These are phyloP conservation scores for Pseudogymnoascus sp. DNA, from an alignment of 2,329 filamentous ascomycete species.

Conservation along the genomic window DNA sequence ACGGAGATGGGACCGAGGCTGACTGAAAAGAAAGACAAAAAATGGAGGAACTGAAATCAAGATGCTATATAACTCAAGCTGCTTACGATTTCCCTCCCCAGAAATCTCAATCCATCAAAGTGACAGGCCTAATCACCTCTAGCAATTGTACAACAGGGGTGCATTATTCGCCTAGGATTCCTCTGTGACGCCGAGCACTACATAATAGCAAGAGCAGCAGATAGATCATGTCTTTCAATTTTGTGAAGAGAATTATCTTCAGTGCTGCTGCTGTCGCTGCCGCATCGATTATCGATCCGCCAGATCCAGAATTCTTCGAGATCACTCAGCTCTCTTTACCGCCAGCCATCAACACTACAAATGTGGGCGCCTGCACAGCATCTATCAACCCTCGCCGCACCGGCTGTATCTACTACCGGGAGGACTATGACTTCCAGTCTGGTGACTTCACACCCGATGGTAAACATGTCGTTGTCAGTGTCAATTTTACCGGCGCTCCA, in stretches of 20 bases:
- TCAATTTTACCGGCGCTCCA: conserved; percentile 37
- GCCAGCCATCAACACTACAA: neutral
- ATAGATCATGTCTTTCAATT: neutral
- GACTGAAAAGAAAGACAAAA: neutral
- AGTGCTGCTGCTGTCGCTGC: neutral
- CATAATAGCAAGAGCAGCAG: neutral
- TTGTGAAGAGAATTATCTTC: neutral
- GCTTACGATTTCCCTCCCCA: no score
- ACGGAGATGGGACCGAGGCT: no score
- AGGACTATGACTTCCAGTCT: neutral
- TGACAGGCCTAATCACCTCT: no score
- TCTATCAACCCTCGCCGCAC: neutral
- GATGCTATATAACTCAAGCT: neutral
- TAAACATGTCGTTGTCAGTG: conserved; percentile 33
- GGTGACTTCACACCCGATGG: conserved; percentile 35
- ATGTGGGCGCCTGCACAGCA: neutral
- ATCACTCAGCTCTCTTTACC: neutral
- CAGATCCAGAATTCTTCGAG: neutral
- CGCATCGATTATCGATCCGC: no score
- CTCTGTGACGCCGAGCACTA: neutral
- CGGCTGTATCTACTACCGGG: neutral
- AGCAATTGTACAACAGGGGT: no score
- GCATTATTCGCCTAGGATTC: neutral
- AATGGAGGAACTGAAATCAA: neutral
- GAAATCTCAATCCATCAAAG: no score